These are phyloP conservation scores for Irpex sp. DNA, from an alignment of 1,284 basidiomycete species.

Conservation along the genomic window DNA sequence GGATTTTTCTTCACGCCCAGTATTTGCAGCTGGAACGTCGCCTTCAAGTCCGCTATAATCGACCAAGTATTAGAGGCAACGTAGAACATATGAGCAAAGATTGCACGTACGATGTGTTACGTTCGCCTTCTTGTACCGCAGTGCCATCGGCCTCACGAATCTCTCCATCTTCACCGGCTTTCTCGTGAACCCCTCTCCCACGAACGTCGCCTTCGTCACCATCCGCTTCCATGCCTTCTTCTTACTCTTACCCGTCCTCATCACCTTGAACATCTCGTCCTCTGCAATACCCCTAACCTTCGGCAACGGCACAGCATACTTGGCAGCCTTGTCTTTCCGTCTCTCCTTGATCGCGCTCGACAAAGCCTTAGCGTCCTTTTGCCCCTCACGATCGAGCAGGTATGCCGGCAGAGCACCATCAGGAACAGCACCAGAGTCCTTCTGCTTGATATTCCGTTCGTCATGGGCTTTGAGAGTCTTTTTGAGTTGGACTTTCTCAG, in stretches of 20 bases:
- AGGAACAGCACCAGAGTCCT: conserved; percentile 77
- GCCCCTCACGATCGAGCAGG: conserved; percentile 93
- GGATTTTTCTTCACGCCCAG: conserved; percentile 99
- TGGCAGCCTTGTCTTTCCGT: conserved; percentile 98
- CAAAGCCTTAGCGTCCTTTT: conserved; percentile 97
- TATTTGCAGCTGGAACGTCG: conserved; percentile 98
- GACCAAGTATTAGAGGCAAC: not conserved
- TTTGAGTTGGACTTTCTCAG: conserved; percentile 98
- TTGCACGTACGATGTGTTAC: conserved; percentile 89
- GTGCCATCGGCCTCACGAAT: conserved; percentile 95
- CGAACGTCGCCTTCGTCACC: conserved; percentile 99
- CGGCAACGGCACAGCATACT: conserved; percentile 94
- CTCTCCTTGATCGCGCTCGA: conserved; percentile 99
- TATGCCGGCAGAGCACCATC: conserved; percentile 93
- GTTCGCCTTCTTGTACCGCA: conserved; percentile 98
- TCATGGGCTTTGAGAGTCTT: conserved; percentile 99
- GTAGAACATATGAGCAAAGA: not conserved
- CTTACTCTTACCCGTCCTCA: conserved; percentile 98
- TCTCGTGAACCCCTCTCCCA: conserved; percentile 96
- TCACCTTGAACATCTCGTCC: conserved; percentile 99
- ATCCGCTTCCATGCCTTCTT: conserved; percentile 99
- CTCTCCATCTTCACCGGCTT: conserved; percentile 99
- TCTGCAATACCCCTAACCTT: conserved; percentile 98
- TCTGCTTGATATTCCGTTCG: conserved; percentile 95
- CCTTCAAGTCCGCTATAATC: conserved; percentile 85